A percentile compares a stretch with the other conserved stretches of the same genome.
Evolutionary conservation across 2,329 filamentous ascomycete genomes (phyloP).

Genomic region (Blastomyces parvus): DNA sequence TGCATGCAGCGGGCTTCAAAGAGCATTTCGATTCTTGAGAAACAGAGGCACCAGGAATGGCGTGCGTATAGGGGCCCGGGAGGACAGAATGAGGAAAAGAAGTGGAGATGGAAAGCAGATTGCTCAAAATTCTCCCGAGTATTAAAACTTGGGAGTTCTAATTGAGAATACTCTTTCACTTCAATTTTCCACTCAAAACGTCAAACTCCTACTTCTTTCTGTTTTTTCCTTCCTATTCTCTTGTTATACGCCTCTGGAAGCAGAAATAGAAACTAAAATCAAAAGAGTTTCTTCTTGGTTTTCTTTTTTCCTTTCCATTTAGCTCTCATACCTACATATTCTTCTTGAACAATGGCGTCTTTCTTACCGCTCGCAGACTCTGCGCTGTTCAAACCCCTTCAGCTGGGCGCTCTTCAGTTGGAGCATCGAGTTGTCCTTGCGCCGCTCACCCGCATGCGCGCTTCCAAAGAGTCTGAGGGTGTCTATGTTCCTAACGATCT

Average conservation of each 20-base stretch:
- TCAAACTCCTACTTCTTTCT: not conserved
- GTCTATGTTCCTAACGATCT: constrained; percentile 40
- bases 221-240: no score
- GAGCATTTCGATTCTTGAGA: not conserved
- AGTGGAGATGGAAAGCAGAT: not conserved
- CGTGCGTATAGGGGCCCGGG: not conserved
- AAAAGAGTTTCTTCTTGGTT: not conserved
- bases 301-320: not conserved
- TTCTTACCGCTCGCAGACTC: not conserved
- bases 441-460: constrained; percentile 49
- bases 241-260: no score
- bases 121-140: no score
- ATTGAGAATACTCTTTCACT: no score
- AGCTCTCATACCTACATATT: not conserved
- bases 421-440: constrained; percentile 46
- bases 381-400: constrained; percentile 2
- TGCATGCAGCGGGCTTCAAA: not conserved
- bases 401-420: constrained; percentile 34
- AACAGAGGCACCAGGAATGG: not conserved
- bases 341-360: not conserved
- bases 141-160: no score
- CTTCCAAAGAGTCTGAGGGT: constrained; percentile 27
- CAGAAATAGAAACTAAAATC: not conserved
- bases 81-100: not conserved
- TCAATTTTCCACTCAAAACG: not conserved